Percentiles rank a stretch among this genome's conserved stretches.
These are phyloP conservation scores for Leptographium procerum DNA, from an alignment of 2,329 filamentous ascomycete genomes.

Conservation along the genomic window DNA sequence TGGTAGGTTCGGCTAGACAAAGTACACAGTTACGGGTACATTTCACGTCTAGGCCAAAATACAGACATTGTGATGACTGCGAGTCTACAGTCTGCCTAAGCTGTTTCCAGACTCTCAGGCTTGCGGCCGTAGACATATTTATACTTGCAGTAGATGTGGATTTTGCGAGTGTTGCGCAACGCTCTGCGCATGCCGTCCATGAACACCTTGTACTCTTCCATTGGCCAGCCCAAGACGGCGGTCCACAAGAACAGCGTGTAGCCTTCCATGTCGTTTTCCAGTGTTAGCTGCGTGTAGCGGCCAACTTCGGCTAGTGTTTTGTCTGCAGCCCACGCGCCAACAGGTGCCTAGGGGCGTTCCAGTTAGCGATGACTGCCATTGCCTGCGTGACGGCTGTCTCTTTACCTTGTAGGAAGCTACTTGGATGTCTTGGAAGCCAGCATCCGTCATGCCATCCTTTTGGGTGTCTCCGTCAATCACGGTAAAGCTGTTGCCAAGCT, in stretches of 20 bases:
- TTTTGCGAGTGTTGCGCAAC: neutral
- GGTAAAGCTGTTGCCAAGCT: neutral
- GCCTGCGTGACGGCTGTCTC: too few species aligned
- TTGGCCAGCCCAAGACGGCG: constrained; percentile 10
- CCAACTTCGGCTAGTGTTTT: neutral
- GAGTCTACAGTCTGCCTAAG: too few species aligned
- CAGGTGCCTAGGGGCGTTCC: neutral
- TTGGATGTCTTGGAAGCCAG: constrained; percentile 29
- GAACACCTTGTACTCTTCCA: constrained; percentile 7
- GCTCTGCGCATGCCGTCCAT: neutral
- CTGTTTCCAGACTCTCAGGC: neutral
- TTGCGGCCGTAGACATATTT: neutral
- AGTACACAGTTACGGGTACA: too few species aligned
- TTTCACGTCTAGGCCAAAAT: too few species aligned
- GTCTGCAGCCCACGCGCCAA: neutral
- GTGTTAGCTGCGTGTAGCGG: constrained; percentile 1
- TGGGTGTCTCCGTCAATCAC: constrained; percentile 2
- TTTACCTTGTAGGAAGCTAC: neutral
- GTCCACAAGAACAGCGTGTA: constrained; percentile 12
- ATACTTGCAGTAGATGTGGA: neutral
- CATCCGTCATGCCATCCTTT: constrained; percentile 9
- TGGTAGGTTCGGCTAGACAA: too few species aligned
- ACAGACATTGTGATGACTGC: too few species aligned
- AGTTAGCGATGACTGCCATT: neutral
- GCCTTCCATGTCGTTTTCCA: constrained; percentile 9